These are phyloP conservation scores for Lindgomyces ingoldianus DNA, from an alignment of 495 filamentous ascomycete species.

Conservation along the genomic window DNA sequence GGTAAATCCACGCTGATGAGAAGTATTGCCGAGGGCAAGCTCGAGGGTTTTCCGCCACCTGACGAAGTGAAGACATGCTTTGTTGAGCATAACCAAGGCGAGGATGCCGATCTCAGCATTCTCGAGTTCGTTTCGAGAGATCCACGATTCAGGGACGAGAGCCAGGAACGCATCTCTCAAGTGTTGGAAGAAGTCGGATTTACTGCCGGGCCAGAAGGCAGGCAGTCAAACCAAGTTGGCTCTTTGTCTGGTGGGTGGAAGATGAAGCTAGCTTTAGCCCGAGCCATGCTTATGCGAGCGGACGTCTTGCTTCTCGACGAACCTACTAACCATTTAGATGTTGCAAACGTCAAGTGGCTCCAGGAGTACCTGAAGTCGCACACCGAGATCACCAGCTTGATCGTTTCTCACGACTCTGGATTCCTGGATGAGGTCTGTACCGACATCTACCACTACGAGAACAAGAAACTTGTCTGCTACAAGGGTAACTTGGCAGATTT, in stretches of 20 bases:
- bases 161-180: constrained; percentile 72
- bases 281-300: constrained; percentile 94
- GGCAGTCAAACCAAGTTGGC: constrained; percentile 83
- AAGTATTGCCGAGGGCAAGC: constrained; percentile 89
- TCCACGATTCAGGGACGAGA: constrained; percentile 72
- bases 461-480: constrained; percentile 94
- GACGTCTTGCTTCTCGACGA: constrained; percentile 96
- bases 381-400: constrained; percentile 95
- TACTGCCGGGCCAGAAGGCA: constrained; percentile 82
- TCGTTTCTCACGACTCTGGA: constrained; percentile 96
- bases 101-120: constrained; percentile 93
- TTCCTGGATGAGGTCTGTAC: constrained; percentile 98
- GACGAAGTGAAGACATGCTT: constrained; percentile 94
- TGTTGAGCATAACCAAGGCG: constrained; percentile 97
- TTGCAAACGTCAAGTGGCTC: constrained; percentile 93
- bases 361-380: constrained; percentile 93
- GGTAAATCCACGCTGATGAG: constrained; percentile 99
- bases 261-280: constrained; percentile 97
- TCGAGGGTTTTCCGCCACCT: constrained; percentile 93
- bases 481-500: constrained; percentile 92
- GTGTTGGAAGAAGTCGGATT: constrained; percentile 93
- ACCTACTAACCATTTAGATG: constrained; percentile 98
- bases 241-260: constrained; percentile 99
- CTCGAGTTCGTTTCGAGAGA: constrained; percentile 87
- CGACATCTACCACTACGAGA: constrained; percentile 98